phyloP scores from a whole-genome alignment of 78 protist genomes.

The Pelomyxa schiedti region DNA sequence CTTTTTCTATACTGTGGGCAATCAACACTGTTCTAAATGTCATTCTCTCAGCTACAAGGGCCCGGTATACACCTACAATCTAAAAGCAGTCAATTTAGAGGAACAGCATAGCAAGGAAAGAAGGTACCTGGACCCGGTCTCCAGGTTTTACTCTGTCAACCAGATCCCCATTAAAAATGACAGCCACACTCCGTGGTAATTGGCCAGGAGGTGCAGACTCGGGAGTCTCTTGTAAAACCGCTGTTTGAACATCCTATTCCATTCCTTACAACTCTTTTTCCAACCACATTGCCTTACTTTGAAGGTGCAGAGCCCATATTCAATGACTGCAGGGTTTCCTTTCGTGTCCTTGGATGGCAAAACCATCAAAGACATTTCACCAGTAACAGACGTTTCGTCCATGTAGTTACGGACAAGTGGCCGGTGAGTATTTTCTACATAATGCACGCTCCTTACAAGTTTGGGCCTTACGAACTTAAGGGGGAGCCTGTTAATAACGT shows the following conservation, averaged over 20 bases:
- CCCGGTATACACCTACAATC: not conserved
- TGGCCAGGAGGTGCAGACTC: conserved; percentile 98
- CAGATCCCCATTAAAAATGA: conserved; percentile 80
- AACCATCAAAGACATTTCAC: conserved; percentile 38
- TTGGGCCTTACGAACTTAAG: conserved; percentile 62
- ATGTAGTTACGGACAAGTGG: conserved; percentile 36
- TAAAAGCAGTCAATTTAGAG: not conserved
- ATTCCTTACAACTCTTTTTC: too few species aligned
- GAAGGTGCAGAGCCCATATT: conserved; percentile 88
- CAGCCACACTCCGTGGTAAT: conserved; percentile 88
- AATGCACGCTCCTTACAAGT: conserved; percentile 82
- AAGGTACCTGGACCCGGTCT: conserved; percentile 81
- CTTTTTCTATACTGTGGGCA: conserved; percentile 48
- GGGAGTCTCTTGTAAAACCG: conserved; percentile 93
- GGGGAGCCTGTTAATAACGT: not conserved
- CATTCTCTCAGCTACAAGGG: not conserved
- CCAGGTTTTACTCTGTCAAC: conserved; percentile 93
- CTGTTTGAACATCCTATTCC: conserved; percentile 77
- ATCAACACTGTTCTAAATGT: conserved; percentile 60
- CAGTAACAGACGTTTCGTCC: conserved; percentile 56
- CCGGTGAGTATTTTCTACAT: conserved; percentile 61
- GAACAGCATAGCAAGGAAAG: not conserved
- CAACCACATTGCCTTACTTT: too few species aligned
- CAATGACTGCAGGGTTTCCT: conserved; percentile 88
- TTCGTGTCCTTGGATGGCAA: conserved; percentile 71